A percentile compares a stretch with the other conserved stretches of the same genome.
phyloP scores from a whole-genome alignment of 495 filamentous ascomycete species.

The Pyronema domesticum region DNA sequence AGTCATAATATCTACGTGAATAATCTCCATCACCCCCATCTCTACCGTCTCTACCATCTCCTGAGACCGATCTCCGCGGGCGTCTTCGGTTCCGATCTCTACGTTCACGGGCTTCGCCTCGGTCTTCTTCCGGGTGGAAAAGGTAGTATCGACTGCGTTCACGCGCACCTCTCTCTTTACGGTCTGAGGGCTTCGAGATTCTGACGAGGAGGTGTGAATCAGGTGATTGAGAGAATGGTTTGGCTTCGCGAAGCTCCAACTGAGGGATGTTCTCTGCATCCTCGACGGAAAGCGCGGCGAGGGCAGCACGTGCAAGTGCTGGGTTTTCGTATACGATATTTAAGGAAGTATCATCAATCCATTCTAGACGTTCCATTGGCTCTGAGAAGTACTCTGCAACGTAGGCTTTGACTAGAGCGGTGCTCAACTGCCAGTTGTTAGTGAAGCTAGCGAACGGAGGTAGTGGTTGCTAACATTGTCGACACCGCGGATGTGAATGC shows the following conservation, averaged over 20 bases:
- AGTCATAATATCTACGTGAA: constrained; percentile 14
- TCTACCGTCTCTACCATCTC: constrained; percentile 24
- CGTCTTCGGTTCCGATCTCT: constrained; percentile 12
- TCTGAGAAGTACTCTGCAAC: constrained; percentile 43
- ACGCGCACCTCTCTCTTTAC: constrained; percentile 57
- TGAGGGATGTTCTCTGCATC: constrained; percentile 30
- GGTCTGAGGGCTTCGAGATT: constrained; percentile 54
- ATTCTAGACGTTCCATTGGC: constrained; percentile 52
- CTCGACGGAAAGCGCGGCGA: constrained; percentile 41
- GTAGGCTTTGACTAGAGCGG: constrained; percentile 56
- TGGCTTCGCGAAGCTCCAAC: constrained; percentile 41
- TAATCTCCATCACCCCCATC: constrained; percentile 19
- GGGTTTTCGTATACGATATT: constrained; percentile 61
- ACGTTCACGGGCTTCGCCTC: constrained; percentile 45
- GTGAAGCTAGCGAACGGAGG: background rate
- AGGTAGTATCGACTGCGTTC: constrained; percentile 79
- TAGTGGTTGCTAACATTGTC: constrained; percentile 35
- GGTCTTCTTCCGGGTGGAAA: constrained; percentile 74
- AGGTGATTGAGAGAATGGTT: constrained; percentile 41
- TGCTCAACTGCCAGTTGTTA: constrained; percentile 33
- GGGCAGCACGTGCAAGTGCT: constrained; percentile 51
- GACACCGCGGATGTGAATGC: constrained; percentile 68
- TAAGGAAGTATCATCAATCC: constrained; percentile 83
- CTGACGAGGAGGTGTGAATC: constrained; percentile 54
- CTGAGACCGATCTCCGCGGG: constrained; percentile 25